A percentile compares a stretch with the other conserved stretches of the same genome.
phyloP scores from a whole-genome alignment of 257 asterid genomes.

The Solanum neorickii region DNA sequence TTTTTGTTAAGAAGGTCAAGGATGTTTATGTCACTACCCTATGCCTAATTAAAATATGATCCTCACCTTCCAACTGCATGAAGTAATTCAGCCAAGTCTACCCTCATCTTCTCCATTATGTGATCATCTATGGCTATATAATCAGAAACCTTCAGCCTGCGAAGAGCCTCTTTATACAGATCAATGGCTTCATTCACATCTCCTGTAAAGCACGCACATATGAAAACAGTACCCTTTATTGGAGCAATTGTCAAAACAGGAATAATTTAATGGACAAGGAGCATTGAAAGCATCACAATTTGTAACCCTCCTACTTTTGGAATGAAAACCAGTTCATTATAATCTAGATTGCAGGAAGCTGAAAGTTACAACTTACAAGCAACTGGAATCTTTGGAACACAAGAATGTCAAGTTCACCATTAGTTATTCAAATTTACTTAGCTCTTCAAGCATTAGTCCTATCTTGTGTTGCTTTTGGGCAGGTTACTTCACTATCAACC shows the following conservation, averaged over 20 bases:
- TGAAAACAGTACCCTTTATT: neutral
- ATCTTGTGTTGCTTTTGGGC: neutral
- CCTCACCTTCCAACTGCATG: conserved; percentile 76
- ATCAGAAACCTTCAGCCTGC: conserved; percentile 35
- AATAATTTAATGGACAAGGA: neutral
- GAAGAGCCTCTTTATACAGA: conserved; percentile 53
- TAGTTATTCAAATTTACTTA: neutral
- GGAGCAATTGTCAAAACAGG: neutral
- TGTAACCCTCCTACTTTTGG: neutral
- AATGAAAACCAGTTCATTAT: neutral
- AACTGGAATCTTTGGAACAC: neutral
- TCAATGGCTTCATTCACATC: conserved; percentile 61
- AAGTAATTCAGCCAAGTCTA: conserved; percentile 85
- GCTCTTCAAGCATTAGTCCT: neutral
- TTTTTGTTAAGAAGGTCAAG: neutral
- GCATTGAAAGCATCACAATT: neutral
- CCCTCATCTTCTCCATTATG: conserved; percentile 65
- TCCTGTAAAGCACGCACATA: conserved; percentile 25
- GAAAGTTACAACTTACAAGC: neutral
- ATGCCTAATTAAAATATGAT: neutral
- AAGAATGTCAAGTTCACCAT: neutral
- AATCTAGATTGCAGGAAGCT: neutral
- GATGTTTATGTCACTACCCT: neutral
- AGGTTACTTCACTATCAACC: neutral
- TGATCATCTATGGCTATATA: conserved; percentile 37